Percentiles rank a stretch among this genome's conserved stretches.
Evolutionary conservation across 192 early-diverging fungal species (phyloP).

Genomic region (Mortierella antarctica): DNA sequence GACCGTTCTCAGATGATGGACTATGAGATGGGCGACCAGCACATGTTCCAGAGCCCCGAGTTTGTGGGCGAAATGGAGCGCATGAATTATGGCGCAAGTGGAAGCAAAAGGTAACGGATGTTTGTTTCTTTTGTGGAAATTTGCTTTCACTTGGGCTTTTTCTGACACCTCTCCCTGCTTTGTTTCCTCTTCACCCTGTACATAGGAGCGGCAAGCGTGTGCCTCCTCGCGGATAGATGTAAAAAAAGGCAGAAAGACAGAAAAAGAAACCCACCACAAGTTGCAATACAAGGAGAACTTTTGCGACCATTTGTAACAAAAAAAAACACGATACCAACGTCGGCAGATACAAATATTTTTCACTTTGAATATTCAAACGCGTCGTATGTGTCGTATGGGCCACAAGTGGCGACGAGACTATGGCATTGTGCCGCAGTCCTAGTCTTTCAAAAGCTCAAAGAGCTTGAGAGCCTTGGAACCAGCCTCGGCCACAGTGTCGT

Average conservation of each 20-base stretch:
- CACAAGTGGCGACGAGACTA: too few species aligned
- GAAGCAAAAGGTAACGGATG: constrained; percentile 24
- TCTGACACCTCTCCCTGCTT: not conserved
- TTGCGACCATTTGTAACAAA: not conserved
- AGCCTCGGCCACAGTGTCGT: constrained; percentile 50
- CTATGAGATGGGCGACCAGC: constrained; percentile 40
- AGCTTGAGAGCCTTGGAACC: constrained; percentile 50
- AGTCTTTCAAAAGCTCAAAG: constrained; percentile 45
- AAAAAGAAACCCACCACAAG: not conserved
- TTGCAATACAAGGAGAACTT: not conserved
- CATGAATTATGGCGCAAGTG: constrained; percentile 10
- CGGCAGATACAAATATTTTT: not conserved
- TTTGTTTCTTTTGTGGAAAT: too few species aligned
- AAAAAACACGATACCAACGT: not conserved
- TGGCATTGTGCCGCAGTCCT: not conserved
- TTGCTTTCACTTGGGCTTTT: not conserved
- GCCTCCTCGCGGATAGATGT: constrained; percentile 24
- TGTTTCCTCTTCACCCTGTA: not conserved
- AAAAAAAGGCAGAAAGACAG: not conserved
- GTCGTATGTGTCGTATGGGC: too few species aligned
- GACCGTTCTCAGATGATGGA: constrained; percentile 40
- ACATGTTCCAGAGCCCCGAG: constrained; percentile 46
- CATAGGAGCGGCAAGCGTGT: constrained; percentile 37
- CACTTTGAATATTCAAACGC: too few species aligned
- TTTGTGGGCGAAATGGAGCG: constrained; percentile 34